phyloP scores from a whole-genome alignment of 257 asterid species.

The Vinca minor region DNA sequence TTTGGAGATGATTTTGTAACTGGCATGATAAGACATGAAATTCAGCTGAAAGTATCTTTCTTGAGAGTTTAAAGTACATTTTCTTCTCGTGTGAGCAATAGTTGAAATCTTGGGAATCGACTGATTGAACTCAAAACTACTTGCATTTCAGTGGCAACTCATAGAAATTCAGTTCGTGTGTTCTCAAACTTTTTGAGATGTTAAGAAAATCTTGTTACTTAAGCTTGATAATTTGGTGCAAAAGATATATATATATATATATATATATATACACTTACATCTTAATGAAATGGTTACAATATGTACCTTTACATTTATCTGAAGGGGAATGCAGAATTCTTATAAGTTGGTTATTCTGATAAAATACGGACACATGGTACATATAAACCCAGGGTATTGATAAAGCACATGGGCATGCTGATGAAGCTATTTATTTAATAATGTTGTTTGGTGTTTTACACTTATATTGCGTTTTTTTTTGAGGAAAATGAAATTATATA shows the following conservation, averaged over 20 bases:
- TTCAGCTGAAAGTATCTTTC: not conserved
- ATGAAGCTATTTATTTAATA: not conserved
- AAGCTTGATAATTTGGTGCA: not conserved
- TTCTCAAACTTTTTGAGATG: not conserved
- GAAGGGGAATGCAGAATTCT: not conserved
- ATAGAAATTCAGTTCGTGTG: not conserved
- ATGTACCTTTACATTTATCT: not conserved
- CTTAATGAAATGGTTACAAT: not conserved
- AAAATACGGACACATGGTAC: not conserved
- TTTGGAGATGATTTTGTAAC: not conserved
- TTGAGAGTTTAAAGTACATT: not conserved
- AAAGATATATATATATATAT: too few relatives aligned
- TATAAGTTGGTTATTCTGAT: not conserved
- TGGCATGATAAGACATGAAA: not conserved
- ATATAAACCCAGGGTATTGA: not conserved
- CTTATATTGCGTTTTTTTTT: not conserved
- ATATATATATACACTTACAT: not conserved
- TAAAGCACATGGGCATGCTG: not conserved
- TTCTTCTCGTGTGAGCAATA: not conserved
- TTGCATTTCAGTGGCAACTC: slow-evolving; percentile 2
- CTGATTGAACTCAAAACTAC: not conserved
- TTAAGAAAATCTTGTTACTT: not conserved
- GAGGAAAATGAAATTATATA: not conserved
- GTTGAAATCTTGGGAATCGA: not conserved
- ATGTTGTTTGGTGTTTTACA: not conserved